Evolutionary conservation across 495 filamentous ascomycete genomes (phyloP), one percentile per base, ranked within the genome.

Genomic region (Hypoxylon fuscum): DNA sequence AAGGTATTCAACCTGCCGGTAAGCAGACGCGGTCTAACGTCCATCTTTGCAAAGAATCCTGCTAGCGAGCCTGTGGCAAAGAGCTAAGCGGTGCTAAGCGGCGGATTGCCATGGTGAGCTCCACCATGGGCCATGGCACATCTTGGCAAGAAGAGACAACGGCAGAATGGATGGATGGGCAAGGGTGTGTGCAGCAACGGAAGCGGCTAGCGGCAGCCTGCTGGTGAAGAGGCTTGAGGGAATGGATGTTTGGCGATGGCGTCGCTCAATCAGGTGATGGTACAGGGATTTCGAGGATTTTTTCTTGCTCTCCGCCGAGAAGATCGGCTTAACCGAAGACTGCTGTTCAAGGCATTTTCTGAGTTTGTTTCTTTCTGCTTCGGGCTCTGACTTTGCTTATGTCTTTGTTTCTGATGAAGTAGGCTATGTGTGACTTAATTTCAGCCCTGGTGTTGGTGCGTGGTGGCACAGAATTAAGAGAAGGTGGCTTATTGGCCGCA

Each of bases 111-210:
- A 66, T 64, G 42, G 14, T 38, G 0, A 55, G 35, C 54, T 58
- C 61, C 48, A 45, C 49, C 37, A 37, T 52, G 51, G 56, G 45
- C 22, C 12, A 27, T 2, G 8, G 10, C 31, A 34, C n/a, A 35
- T 47, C 57, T 61, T 66, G 56, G 63, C 56, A 52, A 41, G n/a
- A n/a, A 40, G 29, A 23, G 43, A 51, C 32, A 50, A 51, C 22
- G 56, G 46, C 34, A 40, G 44, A 46, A 35, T 57, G 40, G 41
- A 54, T 44, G 43, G 21, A 29, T 29, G 12, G 38, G 43, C 56
- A 61, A 48, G 63, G 63, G 32, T 57, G 21, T 53, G 48, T 66
- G 57, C 34, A 58, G 47, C 32, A 49, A 66, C 63, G 57, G 63
- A 55, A 57, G n/a, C 45, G 44, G 63, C 41, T 61, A 66, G 50